Evolutionary conservation across 768 basidiomycete species (phyloP).

Genomic region (Lactarius hatsudake): DNA sequence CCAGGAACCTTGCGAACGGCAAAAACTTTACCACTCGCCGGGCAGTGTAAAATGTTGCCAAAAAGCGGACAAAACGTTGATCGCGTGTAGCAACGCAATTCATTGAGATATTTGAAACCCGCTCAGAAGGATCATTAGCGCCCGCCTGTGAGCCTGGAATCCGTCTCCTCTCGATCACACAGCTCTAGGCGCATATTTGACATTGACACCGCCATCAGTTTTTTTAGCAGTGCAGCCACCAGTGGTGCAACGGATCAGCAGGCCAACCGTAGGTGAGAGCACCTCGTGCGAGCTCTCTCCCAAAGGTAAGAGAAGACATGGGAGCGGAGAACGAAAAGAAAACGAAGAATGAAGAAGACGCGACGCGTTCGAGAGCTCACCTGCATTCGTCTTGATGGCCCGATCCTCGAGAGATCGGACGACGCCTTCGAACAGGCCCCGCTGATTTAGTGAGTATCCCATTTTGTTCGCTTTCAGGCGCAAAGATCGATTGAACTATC

Average conservation of each 20-base stretch:
- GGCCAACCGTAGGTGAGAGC: slow-evolving; percentile 2
- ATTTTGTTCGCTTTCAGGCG: slow-evolving; percentile 77
- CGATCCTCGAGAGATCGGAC: slow-evolving; percentile 65
- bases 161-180: slow-evolving; percentile 20
- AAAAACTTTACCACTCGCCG: neutral
- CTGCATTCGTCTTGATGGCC: slow-evolving; percentile 56
- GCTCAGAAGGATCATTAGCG: neutral
- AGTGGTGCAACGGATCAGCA: neutral
- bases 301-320: neutral
- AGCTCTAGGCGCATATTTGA: neutral
- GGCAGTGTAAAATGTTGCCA: neutral
- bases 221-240: slow-evolving; percentile 1
- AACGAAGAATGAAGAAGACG: neutral
- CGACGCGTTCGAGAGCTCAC: slow-evolving; percentile 36
- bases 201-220: neutral
- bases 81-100: neutral
- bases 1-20: neutral
- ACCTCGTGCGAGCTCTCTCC: neutral
- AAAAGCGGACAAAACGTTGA: neutral
- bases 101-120: slow-evolving; percentile 12
- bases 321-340: slow-evolving; percentile 21
- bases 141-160: slow-evolving; percentile 1
- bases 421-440: slow-evolving; percentile 72
- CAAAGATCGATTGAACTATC: slow-evolving; percentile 86
- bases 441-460: slow-evolving; percentile 86